phyloP scores from a whole-genome alignment of 129 eudicot genomes.

The Glebionis coronaria region DNA sequence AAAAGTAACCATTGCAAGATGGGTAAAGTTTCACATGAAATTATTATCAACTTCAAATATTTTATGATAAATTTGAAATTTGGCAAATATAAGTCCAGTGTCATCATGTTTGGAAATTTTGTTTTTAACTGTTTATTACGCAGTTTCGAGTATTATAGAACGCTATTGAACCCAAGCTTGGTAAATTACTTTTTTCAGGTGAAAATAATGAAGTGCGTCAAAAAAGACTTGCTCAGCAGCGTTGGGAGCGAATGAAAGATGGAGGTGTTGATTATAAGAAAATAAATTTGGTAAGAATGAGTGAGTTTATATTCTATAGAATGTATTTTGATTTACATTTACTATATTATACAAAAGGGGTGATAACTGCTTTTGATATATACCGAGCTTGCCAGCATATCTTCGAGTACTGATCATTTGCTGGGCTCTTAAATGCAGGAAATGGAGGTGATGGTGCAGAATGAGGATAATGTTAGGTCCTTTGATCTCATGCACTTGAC shows the following conservation, averaged over 20 bases:
- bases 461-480: slow-evolving; percentile 55
- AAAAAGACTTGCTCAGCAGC: slow-evolving; percentile 69
- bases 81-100: too few relatives aligned
- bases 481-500: slow-evolving; percentile 69
- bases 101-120: too few relatives aligned
- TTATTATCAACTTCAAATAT: too few relatives aligned
- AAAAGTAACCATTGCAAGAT: slow-evolving; percentile 55
- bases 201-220: slow-evolving; percentile 81
- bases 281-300: slow-evolving; percentile 63
- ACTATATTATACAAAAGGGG: background rate
- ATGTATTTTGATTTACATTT: background rate
- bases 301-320: background rate
- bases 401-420: background rate
- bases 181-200: slow-evolving; percentile 35
- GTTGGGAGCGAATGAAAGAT: slow-evolving; percentile 69
- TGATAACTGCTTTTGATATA: background rate
- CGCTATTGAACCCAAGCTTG: background rate
- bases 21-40: slow-evolving; percentile 58
- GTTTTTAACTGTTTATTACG: too few relatives aligned
- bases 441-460: slow-evolving; percentile 65
- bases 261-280: slow-evolving; percentile 84
- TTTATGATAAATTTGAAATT: slow-evolving; percentile 7
- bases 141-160: slow-evolving; percentile 5
- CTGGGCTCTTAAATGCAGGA: slow-evolving; percentile 49
- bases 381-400: too few relatives aligned